These are phyloP conservation scores for Amanita pseudoporphyria DNA, from an alignment of 768 basidiomycete genomes.

Conservation along the genomic window DNA sequence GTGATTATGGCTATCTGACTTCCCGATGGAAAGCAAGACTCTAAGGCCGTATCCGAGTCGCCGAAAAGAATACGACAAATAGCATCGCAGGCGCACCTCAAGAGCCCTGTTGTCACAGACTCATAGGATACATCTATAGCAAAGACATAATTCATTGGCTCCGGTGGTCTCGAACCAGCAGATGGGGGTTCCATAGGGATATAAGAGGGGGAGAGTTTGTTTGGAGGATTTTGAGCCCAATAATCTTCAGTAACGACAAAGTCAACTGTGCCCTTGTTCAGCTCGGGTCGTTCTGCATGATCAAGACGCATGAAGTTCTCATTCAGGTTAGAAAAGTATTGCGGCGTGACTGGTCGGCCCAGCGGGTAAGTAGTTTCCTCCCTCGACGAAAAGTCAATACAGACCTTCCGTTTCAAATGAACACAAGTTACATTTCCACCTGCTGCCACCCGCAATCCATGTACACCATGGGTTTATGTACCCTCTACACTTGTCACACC, in stretches of 20 bases:
- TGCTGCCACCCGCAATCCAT: slow-evolving; percentile 74
- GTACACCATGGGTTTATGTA: slow-evolving; percentile 94
- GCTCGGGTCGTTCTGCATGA: slow-evolving; percentile 72
- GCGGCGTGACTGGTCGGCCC: slow-evolving; percentile 47
- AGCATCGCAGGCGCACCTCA: slow-evolving; percentile 53
- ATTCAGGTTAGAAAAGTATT: slow-evolving; percentile 82
- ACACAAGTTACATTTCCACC: slow-evolving; percentile 93
- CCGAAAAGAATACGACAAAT: slow-evolving; percentile 63
- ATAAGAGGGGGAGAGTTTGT: slow-evolving; percentile 42
- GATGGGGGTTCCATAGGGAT: slow-evolving; percentile 39
- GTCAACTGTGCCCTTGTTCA: slow-evolving; percentile 88
- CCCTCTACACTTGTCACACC: slow-evolving; percentile 77
- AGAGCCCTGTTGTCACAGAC: slow-evolving; percentile 59
- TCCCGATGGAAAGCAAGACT: slow-evolving; percentile 41
- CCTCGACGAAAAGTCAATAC: slow-evolving; percentile 16
- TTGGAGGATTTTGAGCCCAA: slow-evolving; percentile 68
- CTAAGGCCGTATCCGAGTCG: slow-evolving; percentile 29
- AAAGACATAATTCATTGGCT: slow-evolving; percentile 72
- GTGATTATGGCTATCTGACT: slow-evolving; percentile 72
- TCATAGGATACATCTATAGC: slow-evolving; percentile 76
- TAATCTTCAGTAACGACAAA: slow-evolving; percentile 78
- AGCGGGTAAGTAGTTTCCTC: neutral
- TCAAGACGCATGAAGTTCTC: slow-evolving; percentile 71
- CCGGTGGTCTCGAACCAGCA: slow-evolving; percentile 40
- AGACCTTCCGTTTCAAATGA: slow-evolving; percentile 74